Evolutionary conservation across 139 green algal genomes (phyloP), one percentile per base, ranked within the genome.

Genomic region (Picochlorum sp.): DNA sequence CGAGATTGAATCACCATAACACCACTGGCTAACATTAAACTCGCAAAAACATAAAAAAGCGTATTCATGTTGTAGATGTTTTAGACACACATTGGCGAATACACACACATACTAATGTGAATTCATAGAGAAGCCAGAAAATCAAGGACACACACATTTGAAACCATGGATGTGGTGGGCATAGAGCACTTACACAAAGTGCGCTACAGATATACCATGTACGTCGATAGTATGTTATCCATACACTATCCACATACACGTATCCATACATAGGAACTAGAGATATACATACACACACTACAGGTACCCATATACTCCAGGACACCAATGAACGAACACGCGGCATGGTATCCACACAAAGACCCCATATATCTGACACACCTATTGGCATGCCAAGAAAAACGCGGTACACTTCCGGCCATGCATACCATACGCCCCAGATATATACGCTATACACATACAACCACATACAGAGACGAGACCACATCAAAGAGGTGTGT

Each of bases 41-140:
- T 82, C 50, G 66, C 76, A 77, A 81, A 82, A 54, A 82, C 72
- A 65, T 80, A 80, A 83, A 83, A 80, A 58, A 82, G 60, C n/a
- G 58, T 68, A 62, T 73, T 62, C 66, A 78, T 82, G 72, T 54
- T 54, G 18, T 20, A 51, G 63, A 45, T 38, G 38, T 49, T 66
- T 61, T 49, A 59, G 28, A n/a, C 32, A 49, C 50, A 63, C 65
- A 61, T 68, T 49, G 61, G 28, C 50, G 37, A 52, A 26, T 49
- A 61, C 23, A 70, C 23, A 68, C 34, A 62, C 58, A 4, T 28
- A 51, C 52, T 51, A 21, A 61, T 58, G 49, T 57, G 61, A 45
- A 16, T 34, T 26, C 58, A 73, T 65, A 66, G 59, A 61, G 37
- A 52, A 20, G 16, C 46, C 46, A 52, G 16, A 52, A 20, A 52